Base-by-base conservation (phyloP, 2,329 filamentous ascomycete genomes). In the Cladophialophora chaetospira region DNA sequence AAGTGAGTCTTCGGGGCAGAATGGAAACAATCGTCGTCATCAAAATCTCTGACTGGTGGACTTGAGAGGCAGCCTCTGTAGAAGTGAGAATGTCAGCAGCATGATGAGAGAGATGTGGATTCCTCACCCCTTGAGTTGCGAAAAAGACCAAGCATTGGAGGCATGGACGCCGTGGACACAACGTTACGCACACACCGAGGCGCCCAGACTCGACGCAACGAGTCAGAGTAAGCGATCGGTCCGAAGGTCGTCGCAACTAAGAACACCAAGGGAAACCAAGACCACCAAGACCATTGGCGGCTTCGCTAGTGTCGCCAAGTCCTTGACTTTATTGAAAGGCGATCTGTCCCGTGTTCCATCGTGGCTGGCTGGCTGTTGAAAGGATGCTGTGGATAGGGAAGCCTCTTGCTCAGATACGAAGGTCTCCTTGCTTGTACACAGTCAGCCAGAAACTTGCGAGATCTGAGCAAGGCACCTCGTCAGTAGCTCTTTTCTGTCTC, bases 181-280 rank as follows among this genome's bases (percentile, higher is more conserved):
- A 28, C 38, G 45, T 57, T 60, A 60, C 57, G 57, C 53, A 57
- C 38, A 43, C 38, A 40, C 46, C 46, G 31, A 49, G 48, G 35
- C 53, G 52, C 49, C 57, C 45, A 53, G 53, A 23, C 5, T 5
- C 55, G 21, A 44, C 10, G n/a, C 5, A 5, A 17, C 50, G 38
- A 47, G 29, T 52, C 33, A 52, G 48, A 52, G 25, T 23, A 33
- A 15, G 40, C 19, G 29, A 31, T 19, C 19, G 28, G 13, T 3
- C 29, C 38, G 40, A 35, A 40, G 40, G 50, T 53, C 50, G 50
- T 45, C 28, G 21, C 45, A 46, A 51, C 53, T 55, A 45, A 50
- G 35, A 48, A 56, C 46, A 43, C 36, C 48, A 51, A 51, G 48
- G 31, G 8, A 36, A 23, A 13, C 50, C 40, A 53, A 53, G 50